Base-by-base conservation (phyloP, 179 eudicot species). In the Nepenthes alata region DNA sequence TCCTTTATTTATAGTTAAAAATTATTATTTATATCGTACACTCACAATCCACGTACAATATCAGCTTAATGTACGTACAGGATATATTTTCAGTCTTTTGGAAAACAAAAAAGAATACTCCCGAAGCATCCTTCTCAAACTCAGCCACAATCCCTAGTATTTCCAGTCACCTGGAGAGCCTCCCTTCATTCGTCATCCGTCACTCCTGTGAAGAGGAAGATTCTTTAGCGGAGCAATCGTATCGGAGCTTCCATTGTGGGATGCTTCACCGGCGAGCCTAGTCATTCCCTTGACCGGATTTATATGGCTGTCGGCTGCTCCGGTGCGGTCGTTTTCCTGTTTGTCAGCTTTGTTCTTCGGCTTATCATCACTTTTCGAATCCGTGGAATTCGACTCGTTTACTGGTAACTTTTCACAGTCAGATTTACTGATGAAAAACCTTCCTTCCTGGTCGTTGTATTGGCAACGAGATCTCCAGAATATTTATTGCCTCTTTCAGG, bases 321-420 rank as follows among this genome's bases (percentile, higher is more conserved):
- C 39, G 9, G 51, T 36, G n/a, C 6, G 16, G 6, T 13, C 55
- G 6, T 52, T 16, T 52, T 5, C 5, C 15, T 49, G 5, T 25
- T n/a, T 13, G 51, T 59, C 61, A 49, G 53, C 38, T 47, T 37
- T 14, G 66, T 61, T 63, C 61, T 61, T 39, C 5, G 35, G 3
- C n/a, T 63, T 60, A 9, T 49, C 52, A 38, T 58, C 67, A 47
- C 56, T 45, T 45, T 68, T 72, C 37, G 44, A 58, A 54, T 72
- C 78, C 49, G 78, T 61, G 4, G 75, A 76, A 55, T 80, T 76
- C 2, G 80, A 81, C 53, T 73, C 80, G 71, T 71, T 79, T 39
- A 74, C 74, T 53, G 81, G 72, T 51, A 53, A 55, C 11, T 54
- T 65, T 11, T 63, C 56, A 58, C 77, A 63, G 67, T 65, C 72